A percentile compares a stretch with the other conserved stretches of the same genome.
phyloP scores from a whole-genome alignment of 441 rosid genomes.

The Populus hybrid region DNA sequence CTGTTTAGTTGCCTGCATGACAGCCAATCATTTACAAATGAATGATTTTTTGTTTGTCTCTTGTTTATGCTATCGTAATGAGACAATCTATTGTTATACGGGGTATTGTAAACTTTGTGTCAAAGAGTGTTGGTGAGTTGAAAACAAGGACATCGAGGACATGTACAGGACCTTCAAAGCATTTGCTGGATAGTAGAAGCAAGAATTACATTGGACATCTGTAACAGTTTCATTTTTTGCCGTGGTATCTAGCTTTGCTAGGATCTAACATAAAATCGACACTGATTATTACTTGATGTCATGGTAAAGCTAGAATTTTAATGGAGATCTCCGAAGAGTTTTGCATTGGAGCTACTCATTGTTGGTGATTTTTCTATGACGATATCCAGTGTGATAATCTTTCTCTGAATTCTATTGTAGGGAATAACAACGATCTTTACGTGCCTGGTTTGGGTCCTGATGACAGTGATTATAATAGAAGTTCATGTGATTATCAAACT shows the following conservation, averaged over 20 bases:
- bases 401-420: constrained; percentile 27
- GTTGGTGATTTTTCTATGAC: neutral
- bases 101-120: neutral
- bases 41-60: neutral
- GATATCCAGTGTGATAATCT: neutral
- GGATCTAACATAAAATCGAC: neutral
- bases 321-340: neutral
- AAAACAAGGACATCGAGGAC: neutral
- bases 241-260: neutral
- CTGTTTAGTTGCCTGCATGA: neutral
- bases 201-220: neutral
- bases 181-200: neutral
- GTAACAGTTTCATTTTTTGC: neutral
- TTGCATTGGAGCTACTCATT: neutral
- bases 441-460: constrained; percentile 47
- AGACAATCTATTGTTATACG: neutral
- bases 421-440: constrained; percentile 36
- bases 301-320: neutral
- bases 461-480: constrained; percentile 47
- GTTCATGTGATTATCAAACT: constrained; percentile 53
- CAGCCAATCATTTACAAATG: neutral
- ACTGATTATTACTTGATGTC: neutral
- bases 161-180: neutral
- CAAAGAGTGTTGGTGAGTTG: neutral
- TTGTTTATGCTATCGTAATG: neutral